Evolutionary conservation across 2,329 filamentous ascomycete species (phyloP), one percentile per base, ranked within the genome.

Genomic region (Simplicillium aogashimaense): DNA sequence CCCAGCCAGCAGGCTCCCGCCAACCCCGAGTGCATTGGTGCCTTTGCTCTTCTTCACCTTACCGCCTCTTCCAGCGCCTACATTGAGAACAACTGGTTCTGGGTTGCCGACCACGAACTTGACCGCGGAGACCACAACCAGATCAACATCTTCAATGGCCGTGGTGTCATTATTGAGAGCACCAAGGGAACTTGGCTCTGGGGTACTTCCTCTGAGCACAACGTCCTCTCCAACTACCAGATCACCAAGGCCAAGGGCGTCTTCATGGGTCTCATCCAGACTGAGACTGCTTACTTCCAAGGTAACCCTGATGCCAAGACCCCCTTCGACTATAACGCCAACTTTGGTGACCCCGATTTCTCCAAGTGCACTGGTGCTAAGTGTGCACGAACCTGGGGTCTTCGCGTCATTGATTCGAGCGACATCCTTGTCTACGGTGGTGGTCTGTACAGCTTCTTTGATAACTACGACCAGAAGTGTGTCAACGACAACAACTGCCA

Each of bases 51-150:
- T 49, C 61, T 85, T 32, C 81, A 85, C 57, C 55, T 85, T 38
- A 83, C 79, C 3, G 43, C 61, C n/a, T 56, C 68, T 29, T 72
- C 74, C 38, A 82, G 78, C 50, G 76, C 78, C 35, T 94, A 94
- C 64, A 67, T 94, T 35, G 89, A 95, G 68, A 94, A 94, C 65
- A 79, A 72, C 36, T 94, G 86, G 86, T 81, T 86, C 60, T 94
- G 88, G 87, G 83, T 87, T 36, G 79, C 88, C 3, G 88, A 95
- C 58, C 88, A 95, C 67, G 86, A 94, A 56, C 81, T 95, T 17
- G 89, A 95, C 58, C 72, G 78, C 11, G 47, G 61, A 8, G 81
- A 83, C 53, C 76, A 85, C 59, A 77, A 82, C 56, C 84, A 92
- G 60, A 83, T 92, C 59, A 81, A 86, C 64, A 78, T 95, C 54